These are phyloP conservation scores for Solanum boliviense DNA, from an alignment of 257 asterid genomes.

Conservation along the genomic window DNA sequence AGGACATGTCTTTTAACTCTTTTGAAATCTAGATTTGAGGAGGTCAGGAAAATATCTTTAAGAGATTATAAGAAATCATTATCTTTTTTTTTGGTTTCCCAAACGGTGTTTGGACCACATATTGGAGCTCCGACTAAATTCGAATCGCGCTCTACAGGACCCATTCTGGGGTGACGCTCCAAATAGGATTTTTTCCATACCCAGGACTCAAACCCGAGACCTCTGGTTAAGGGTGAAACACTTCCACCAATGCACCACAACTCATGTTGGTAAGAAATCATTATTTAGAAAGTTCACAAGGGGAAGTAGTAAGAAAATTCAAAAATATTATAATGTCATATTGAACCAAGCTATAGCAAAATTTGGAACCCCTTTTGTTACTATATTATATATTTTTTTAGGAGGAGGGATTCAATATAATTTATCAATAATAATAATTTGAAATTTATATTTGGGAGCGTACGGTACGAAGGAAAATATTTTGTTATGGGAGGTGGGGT, in stretches of 20 bases:
- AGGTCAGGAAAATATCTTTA: neutral
- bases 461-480: no score
- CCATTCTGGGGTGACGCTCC: no score
- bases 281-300: neutral
- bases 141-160: no score
- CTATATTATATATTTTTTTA: neutral
- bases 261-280: neutral
- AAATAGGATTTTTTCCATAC: no score
- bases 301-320: neutral
- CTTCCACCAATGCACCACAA: no score
- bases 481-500: neutral
- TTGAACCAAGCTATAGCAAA: neutral
- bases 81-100: neutral
- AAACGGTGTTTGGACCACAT: no score
- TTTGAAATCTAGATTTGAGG: slow-evolving; percentile 5
- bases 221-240: no score
- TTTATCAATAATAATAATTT: neutral
- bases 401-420: neutral
- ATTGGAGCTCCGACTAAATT: no score
- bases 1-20: slow-evolving; percentile 1
- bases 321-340: neutral
- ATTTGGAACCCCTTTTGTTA: neutral
- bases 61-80: neutral
- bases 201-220: no score
- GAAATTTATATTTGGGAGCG: neutral